Evolutionary conservation across 2,329 filamentous ascomycete species (phyloP).

Genomic region (Hypoxylon sp.): DNA sequence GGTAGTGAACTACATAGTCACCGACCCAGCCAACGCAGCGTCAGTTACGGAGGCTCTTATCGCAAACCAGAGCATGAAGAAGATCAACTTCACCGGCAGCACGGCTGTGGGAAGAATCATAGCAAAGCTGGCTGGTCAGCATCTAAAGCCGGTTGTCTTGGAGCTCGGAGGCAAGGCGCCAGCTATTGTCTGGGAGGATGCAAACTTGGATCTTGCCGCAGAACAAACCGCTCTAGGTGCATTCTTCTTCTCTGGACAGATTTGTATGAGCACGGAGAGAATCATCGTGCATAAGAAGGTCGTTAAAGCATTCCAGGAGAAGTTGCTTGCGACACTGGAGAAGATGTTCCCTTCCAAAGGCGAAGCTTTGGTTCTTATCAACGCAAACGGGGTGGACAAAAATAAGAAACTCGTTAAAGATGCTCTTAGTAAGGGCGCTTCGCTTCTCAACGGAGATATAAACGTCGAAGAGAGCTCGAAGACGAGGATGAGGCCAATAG

Average conservation of each 20-base stretch:
- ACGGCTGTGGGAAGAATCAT: constrained; percentile 76
- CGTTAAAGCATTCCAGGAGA: constrained; percentile 64
- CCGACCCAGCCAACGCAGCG: constrained; percentile 69
- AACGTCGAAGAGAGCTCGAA: constrained; percentile 55
- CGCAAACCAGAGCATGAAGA: constrained; percentile 72
- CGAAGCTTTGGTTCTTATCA: constrained; percentile 53
- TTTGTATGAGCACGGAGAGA: constrained; percentile 80
- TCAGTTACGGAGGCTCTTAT: constrained; percentile 73
- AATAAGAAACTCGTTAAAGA: constrained; percentile 63
- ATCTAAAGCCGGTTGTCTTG: constrained; percentile 77
- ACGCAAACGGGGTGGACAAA: constrained; percentile 49
- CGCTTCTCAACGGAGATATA: constrained; percentile 67
- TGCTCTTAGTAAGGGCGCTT: constrained; percentile 71
- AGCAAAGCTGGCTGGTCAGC: constrained; percentile 71
- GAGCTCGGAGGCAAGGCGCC: constrained; percentile 80
- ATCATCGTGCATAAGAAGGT: constrained; percentile 73
- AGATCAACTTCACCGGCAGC: constrained; percentile 80
- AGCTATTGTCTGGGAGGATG: constrained; percentile 76
- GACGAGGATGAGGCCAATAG: constrained; percentile 68
- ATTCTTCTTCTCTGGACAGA: constrained; percentile 74
- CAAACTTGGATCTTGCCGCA: constrained; percentile 74
- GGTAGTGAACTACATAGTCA: constrained; percentile 74
- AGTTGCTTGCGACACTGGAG: constrained; percentile 50
- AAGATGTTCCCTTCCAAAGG: constrained; percentile 48
- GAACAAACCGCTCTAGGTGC: constrained; percentile 70